Evolutionary conservation across 2,329 filamentous ascomycete species (phyloP).

Genomic region (Sarocladiaceae sp.): DNA sequence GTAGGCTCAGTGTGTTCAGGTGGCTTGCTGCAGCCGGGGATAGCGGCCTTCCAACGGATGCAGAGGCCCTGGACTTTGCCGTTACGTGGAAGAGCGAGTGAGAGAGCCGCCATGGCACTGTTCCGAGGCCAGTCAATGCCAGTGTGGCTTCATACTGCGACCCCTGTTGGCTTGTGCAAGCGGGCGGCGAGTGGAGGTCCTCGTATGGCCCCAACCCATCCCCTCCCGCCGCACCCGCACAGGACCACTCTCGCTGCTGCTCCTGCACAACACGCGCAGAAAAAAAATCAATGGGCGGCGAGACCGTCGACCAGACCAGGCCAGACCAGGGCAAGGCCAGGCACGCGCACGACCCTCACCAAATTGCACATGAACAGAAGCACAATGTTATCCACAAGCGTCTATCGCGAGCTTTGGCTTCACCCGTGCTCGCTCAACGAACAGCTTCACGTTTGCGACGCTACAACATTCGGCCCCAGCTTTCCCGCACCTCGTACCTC

Average conservation of each 20-base stretch:
- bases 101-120: not conserved
- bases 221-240: conserved; percentile 1
- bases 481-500: not conserved
- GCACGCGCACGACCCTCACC: not conserved
- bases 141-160: not conserved
- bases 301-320: not conserved
- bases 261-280: not conserved
- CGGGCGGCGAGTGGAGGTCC: not conserved
- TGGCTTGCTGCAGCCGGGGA: not conserved
- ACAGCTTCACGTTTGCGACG: too few relatives aligned
- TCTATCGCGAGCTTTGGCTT: too few relatives aligned
- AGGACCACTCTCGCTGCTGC: not conserved
- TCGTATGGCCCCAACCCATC: conserved; percentile 5
- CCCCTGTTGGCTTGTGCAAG: not conserved
- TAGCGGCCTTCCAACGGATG: too few relatives aligned
- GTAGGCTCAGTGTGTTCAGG: not conserved
- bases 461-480: not conserved
- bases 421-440: too few relatives aligned
- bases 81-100: not conserved
- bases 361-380: not conserved
- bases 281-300: conserved; percentile 2
- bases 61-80: too few relatives aligned
- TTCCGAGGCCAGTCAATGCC: not conserved
- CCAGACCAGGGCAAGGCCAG: conserved; percentile 7
- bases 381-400: too few relatives aligned